Conservation (phyloP, 331 rosid species). For the Malus hybrid region DNA sequence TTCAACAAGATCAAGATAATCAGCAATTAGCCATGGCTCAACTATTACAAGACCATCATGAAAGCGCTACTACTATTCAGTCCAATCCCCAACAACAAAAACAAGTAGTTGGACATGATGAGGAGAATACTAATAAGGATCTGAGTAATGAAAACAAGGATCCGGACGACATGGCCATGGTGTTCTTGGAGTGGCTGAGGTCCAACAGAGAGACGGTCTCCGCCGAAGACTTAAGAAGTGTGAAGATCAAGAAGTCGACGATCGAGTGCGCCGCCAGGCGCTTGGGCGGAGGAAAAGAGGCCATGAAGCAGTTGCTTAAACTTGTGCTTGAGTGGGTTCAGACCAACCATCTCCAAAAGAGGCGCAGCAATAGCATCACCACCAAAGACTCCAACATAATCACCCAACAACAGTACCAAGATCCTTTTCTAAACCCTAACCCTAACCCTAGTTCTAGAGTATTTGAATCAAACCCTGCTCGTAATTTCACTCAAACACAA, state of each 20-base stretch:
- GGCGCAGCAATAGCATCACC: conserved; percentile 18
- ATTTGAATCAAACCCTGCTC: conserved; percentile 23
- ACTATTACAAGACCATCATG: background rate
- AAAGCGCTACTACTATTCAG: background rate
- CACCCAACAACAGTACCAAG: conserved; percentile 15
- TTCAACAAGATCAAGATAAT: background rate
- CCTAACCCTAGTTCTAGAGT: conserved; percentile 2
- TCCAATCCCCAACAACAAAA: background rate
- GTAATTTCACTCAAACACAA: conserved; percentile 18
- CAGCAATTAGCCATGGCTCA: background rate
- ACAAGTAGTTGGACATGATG: background rate
- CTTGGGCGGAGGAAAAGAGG: conserved; percentile 89
- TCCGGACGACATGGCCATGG: conserved; percentile 55
- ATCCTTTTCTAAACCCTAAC: conserved; percentile 39
- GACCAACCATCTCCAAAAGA: conserved; percentile 69
- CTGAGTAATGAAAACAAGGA: conserved; percentile 5
- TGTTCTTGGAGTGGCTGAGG: conserved; percentile 88
- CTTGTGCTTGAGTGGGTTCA: conserved; percentile 96
- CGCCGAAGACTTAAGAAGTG: conserved; percentile 80
- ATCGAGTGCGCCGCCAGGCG: conserved; percentile 78
- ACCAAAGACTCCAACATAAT: background rate
- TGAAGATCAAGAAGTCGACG: conserved; percentile 69
- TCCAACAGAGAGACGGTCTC: conserved; percentile 72
- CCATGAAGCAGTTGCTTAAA: conserved; percentile 79
- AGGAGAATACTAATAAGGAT: conserved; percentile 3